These are phyloP conservation scores for Phytophthora melonis DNA, from an alignment of 352 stramenopile species.

Conservation along the genomic window DNA sequence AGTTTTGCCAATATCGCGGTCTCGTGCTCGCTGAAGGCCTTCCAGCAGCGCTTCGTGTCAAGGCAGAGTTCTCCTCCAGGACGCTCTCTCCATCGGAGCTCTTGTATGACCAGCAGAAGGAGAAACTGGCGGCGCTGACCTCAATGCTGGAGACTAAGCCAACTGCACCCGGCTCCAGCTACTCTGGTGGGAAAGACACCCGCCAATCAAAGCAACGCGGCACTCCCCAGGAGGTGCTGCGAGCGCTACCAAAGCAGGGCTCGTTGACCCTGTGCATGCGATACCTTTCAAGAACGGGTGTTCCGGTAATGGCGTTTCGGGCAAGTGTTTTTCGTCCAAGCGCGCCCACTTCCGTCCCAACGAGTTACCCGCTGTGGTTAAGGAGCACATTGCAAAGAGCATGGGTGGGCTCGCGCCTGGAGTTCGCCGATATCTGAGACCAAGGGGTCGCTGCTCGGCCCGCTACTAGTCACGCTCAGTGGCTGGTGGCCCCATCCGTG, in stretches of 20 bases:
- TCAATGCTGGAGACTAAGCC: background rate
- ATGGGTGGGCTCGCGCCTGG: too few species aligned
- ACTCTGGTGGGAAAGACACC: background rate
- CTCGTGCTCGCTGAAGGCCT: constrained; percentile 7
- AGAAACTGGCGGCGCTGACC: background rate
- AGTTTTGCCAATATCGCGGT: constrained; percentile 20
- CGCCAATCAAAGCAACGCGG: background rate
- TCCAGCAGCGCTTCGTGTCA: background rate
- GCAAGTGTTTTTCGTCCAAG: too few species aligned
- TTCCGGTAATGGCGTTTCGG: background rate
- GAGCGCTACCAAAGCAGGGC: constrained; percentile 8
- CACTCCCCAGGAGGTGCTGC: background rate
- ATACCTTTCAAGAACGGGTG: constrained; percentile 17
- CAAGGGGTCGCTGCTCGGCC: too few species aligned
- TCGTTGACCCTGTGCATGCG: constrained; percentile 7
- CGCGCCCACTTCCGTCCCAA: too few species aligned
- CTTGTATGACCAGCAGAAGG: constrained; percentile 9
- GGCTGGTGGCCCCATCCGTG: too few species aligned
- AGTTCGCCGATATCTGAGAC: too few species aligned
- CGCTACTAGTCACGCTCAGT: too few species aligned
- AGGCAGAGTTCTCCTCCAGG: constrained; percentile 16
- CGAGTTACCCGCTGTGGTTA: too few species aligned
- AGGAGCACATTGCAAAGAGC: too few species aligned
- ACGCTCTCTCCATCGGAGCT: constrained; percentile 1
- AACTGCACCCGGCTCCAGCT: too few species aligned